Evolutionary conservation across 306 rosid species (phyloP).

Genomic region (Dryas octopetala): DNA sequence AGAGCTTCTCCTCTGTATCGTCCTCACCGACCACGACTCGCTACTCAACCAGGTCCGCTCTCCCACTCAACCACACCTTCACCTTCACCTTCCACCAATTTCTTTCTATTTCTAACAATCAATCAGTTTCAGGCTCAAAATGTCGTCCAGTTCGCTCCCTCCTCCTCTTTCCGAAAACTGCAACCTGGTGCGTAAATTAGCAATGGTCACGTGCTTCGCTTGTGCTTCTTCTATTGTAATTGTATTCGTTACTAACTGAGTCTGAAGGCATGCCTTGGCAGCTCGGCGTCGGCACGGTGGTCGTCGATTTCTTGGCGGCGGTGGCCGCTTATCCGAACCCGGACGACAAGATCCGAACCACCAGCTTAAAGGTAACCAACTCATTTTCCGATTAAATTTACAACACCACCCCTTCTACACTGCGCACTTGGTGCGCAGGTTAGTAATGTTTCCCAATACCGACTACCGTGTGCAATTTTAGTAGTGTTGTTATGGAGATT

Average conservation of each 20-base stretch:
- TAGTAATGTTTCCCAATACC: no score
- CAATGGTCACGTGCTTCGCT: background rate
- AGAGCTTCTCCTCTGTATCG: background rate
- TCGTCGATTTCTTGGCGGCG: constrained; percentile 62
- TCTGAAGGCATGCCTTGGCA: constrained; percentile 16
- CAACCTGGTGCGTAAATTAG: constrained; percentile 49
- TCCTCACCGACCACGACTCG: background rate
- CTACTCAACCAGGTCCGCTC: constrained; percentile 26
- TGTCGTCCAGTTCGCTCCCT: constrained; percentile 50
- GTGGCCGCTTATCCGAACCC: constrained; percentile 74
- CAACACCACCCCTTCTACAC: background rate
- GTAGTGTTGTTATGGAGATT: no score
- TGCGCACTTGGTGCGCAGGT: background rate
- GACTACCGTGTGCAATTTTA: background rate
- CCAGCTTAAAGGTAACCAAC: constrained; percentile 50
- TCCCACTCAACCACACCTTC: no score
- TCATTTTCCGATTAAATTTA: background rate
- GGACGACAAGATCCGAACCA: constrained; percentile 72
- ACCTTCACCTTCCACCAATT: no score
- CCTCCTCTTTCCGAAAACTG: constrained; percentile 46
- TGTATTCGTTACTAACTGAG: background rate
- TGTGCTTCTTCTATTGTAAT: no score
- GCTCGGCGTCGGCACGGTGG: constrained; percentile 69
- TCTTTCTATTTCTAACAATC: background rate
- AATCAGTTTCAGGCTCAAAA: constrained; percentile 27